Evolutionary conservation across 805 yeast genomes (phyloP).

Genomic region (Candida hispaniensis): DNA sequence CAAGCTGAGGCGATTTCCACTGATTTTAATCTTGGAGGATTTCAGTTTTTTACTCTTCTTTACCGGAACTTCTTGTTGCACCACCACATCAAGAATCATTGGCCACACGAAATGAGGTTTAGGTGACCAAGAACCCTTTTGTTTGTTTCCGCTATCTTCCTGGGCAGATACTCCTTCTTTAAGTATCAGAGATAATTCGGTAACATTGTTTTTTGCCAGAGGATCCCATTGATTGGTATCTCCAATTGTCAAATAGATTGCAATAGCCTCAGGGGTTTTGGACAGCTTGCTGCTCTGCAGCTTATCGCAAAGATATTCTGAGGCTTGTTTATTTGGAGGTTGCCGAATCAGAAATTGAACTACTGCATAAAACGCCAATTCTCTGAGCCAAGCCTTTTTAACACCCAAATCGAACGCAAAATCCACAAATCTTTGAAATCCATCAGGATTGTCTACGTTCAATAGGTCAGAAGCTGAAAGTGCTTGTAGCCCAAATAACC

Average conservation of each 20-base stretch:
- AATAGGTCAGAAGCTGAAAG: conserved; percentile 46
- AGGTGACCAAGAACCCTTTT: conserved; percentile 21
- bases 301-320: conserved; percentile 29
- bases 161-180: conserved; percentile 33
- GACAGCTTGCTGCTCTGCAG: conserved; percentile 46
- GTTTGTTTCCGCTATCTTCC: conserved; percentile 24
- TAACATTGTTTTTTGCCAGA: conserved; percentile 56
- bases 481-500: conserved; percentile 73
- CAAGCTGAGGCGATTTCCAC: conserved; percentile 30
- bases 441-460: conserved; percentile 21
- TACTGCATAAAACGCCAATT: conserved; percentile 64
- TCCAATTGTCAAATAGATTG: conserved; percentile 44
- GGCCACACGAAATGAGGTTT: conserved; percentile 27
- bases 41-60: conserved; percentile 16
- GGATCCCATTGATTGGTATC: conserved; percentile 72
- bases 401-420: conserved; percentile 47
- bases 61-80: conserved; percentile 10
- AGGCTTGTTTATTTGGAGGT: neutral
- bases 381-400: conserved; percentile 75
- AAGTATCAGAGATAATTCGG: conserved; percentile 48
- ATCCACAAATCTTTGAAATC: conserved; percentile 35
- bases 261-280: conserved; percentile 68
- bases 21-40: conserved; percentile 26
- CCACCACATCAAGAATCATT: conserved; percentile 4
- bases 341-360: conserved; percentile 33